Evolutionary conservation across 2,329 filamentous ascomycete species (phyloP), one percentile per base, ranked within the genome.

Genomic region (Nigrograna mackinnonii): DNA sequence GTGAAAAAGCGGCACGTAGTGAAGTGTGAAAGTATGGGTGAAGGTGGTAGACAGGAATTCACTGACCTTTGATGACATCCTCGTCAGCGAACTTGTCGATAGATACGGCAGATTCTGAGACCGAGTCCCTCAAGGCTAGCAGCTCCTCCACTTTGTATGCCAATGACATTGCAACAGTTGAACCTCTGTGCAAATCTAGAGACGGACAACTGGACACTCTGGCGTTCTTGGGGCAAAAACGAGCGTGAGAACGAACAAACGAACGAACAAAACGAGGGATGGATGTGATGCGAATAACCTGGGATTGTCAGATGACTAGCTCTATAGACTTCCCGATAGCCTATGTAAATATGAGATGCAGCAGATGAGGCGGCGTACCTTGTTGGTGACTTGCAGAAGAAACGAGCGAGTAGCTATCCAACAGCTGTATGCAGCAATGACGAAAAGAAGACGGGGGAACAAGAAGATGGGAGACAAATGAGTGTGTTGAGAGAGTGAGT

Each of bases 61-160:
- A 57, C 68, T 56, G 39, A 70, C 69, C 68, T 62, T 69, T 71
- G 54, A 72, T 68, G 14, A 63, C 66, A 41, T 71, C 67, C 50
- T 71, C 68, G 41, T 70, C 63, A 13, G 60, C 60, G 40, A 72
- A 71, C 46, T 62, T 69, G 36, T 71, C 68, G 19, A 72, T 57
- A 12, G 68, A 71, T 20, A 71, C 67, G 9, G 68, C 64, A 21
- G 68, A 70, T 49, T 71, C 69, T 6, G 68, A 69, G 3, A 68
- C 66, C 1, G 68, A 71, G 43, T 67, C 65, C 33, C 69, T 57
- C 24, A 72, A 55, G 33, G 68, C 68, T 24, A 72, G 61, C 7
- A 72, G 55, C 52, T 72, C 67, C 41, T 70, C 68, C 7, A 69
- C 66, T 41, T 66, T 70, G 54, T 70, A 71, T 47, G 62, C 59